These are phyloP conservation scores for Gossypium schwendimanii DNA, from an alignment of 441 rosid genomes.

Conservation along the genomic window DNA sequence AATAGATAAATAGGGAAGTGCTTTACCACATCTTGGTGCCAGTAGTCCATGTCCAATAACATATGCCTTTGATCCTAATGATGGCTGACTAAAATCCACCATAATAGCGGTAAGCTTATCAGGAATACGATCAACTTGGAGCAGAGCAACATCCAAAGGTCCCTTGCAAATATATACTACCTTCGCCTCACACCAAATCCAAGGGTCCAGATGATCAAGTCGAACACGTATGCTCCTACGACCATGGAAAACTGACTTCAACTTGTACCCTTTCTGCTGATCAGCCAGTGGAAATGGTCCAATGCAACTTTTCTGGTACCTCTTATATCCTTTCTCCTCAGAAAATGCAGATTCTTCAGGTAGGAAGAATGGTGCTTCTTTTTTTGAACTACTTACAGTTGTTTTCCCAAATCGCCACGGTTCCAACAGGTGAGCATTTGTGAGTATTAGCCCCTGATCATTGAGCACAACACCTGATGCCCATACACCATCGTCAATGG, in stretches of 20 bases:
- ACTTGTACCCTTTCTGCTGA: conserved; percentile 27
- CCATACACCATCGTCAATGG: conserved; percentile 72
- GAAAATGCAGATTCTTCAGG: conserved; percentile 31
- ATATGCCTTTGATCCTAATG: conserved; percentile 63
- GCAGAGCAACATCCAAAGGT: conserved; percentile 76
- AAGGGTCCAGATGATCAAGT: conserved; percentile 55
- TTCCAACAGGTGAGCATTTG: conserved; percentile 92
- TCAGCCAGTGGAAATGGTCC: conserved; percentile 20
- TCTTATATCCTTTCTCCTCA: conserved; percentile 21
- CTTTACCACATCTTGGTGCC: conserved; percentile 84
- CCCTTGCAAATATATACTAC: conserved; percentile 67
- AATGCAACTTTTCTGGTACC: conserved; percentile 18
- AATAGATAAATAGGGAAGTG: conserved; percentile 7
- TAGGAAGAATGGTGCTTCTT: conserved; percentile 14
- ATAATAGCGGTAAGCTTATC: conserved; percentile 50
- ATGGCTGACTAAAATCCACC: conserved; percentile 43
- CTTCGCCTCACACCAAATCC: conserved; percentile 80
- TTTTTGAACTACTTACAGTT: conserved; percentile 24
- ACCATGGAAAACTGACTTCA: conserved; percentile 31
- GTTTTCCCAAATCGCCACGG: conserved; percentile 94
- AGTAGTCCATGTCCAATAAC: conserved; percentile 89
- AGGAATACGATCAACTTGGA: conserved; percentile 64
- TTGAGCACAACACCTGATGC: conserved; percentile 89
- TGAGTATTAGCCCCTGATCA: conserved; percentile 70
- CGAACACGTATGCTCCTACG: conserved; percentile 55